A percentile compares a stretch with the other conserved stretches of the same genome.
These are phyloP conservation scores for Coprinellus aureogranulatus DNA, from an alignment of 768 basidiomycete species.

Conservation along the genomic window DNA sequence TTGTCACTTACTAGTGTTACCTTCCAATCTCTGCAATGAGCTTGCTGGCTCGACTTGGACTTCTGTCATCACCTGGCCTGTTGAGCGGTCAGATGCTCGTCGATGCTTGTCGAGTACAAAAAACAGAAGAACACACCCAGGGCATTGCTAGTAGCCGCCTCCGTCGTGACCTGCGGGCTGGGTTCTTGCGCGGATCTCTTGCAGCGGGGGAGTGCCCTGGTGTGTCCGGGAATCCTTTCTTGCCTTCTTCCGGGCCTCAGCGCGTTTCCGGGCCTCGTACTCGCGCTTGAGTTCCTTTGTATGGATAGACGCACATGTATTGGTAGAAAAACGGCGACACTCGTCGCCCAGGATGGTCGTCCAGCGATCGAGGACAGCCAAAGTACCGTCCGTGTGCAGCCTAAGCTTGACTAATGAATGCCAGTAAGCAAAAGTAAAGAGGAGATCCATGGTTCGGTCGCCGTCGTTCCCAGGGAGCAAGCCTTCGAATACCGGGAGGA, in stretches of 20 bases:
- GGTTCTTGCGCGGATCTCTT: too few species aligned
- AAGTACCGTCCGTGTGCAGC: slow-evolving; percentile 26
- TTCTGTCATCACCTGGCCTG: too few species aligned
- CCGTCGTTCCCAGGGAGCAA: slow-evolving; percentile 25
- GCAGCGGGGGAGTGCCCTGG: too few species aligned
- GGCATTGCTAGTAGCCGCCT: too few species aligned
- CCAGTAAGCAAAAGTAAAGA: slow-evolving; percentile 31
- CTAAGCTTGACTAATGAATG: slow-evolving; percentile 32
- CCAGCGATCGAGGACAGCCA: slow-evolving; percentile 20
- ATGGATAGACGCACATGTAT: slow-evolving; percentile 22
- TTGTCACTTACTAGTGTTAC: too few species aligned
- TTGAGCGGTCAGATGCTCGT: too few species aligned
- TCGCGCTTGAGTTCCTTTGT: slow-evolving; percentile 41
- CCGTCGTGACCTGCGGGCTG: too few species aligned
- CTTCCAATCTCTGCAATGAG: too few species aligned
- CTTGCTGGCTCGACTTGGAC: too few species aligned
- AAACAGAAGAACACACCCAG: too few species aligned
- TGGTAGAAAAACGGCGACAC: slow-evolving; percentile 28
- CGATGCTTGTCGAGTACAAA: too few species aligned
- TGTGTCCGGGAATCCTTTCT: slow-evolving; percentile 8
- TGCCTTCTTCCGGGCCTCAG: slow-evolving; percentile 15
- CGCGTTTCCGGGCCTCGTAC: slow-evolving; percentile 24
- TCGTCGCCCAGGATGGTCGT: slow-evolving; percentile 27
- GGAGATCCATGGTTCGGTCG: slow-evolving; percentile 17
- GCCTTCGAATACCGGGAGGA: slow-evolving; percentile 36